A percentile compares a stretch with the other conserved stretches of the same genome.
Evolutionary conservation across 2,329 filamentous ascomycete genomes (phyloP).

Genomic region (Aspergillus sp.): DNA sequence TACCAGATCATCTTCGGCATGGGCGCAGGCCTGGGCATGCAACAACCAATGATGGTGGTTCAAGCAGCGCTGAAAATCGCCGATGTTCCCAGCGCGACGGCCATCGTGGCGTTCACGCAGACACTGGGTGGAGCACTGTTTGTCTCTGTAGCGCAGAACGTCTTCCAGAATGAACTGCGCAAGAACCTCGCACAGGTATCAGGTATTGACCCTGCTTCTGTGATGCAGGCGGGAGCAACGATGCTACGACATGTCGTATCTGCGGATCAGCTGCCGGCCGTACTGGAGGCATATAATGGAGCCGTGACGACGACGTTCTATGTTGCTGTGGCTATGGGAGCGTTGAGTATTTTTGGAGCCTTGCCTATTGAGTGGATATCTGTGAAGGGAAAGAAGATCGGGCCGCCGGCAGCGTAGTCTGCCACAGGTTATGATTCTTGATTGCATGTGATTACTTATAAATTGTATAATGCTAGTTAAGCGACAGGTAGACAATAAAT

Average conservation of each 20-base stretch:
- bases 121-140: constrained; percentile 43
- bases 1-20: constrained; percentile 42
- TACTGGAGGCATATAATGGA: constrained; percentile 40
- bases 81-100: constrained; percentile 40
- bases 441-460: too few species aligned
- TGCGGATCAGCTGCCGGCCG: constrained; percentile 27
- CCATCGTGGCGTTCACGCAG: constrained; percentile 40
- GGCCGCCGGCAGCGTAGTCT: constrained; percentile 23
- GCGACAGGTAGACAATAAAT: too few species aligned
- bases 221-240: constrained; percentile 42
- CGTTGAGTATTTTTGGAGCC: constrained; percentile 36
- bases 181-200: constrained; percentile 32
- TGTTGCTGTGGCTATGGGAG: constrained; percentile 40
- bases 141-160: constrained; percentile 34
- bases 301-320: constrained; percentile 44
- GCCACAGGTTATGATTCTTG: neutral
- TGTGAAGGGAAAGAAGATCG: constrained; percentile 44
- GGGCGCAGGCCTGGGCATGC: constrained; percentile 40
- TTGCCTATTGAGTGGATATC: constrained; percentile 45
- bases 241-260: constrained; percentile 35
- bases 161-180: constrained; percentile 41
- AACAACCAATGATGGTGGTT: constrained; percentile 38
- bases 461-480: too few species aligned
- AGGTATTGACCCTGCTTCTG: constrained; percentile 26
- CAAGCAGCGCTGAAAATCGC: constrained; percentile 36